Base-by-base conservation (phyloP, 2,329 filamentous ascomycete species). In the Dactylellina drechsleri region DNA sequence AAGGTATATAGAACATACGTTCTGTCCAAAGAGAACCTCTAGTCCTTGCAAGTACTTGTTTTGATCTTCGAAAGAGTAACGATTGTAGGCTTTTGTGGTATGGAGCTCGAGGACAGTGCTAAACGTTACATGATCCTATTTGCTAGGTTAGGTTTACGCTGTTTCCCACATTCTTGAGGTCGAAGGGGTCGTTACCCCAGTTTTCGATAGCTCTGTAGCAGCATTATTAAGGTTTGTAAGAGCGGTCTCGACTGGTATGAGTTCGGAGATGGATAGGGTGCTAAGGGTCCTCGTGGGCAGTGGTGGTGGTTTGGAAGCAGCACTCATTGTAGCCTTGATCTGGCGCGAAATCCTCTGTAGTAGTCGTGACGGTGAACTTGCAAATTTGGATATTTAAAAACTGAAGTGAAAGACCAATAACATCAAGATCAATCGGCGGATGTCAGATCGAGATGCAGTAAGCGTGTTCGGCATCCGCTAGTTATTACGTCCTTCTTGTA, bases 21-120 rank as follows among this genome's bases (percentile, higher is more conserved):
- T 66, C 62, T 74, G 52, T 40, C 61, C 52, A 47, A 74, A 64
- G 20, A 74, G 64, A 13, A 67, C 70, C 15, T 74, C 70, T 45
- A 74, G 12, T 41, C 62, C 64, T 31, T 74, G 70, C 8, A 74
- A 57, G 43, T 66, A 41, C 28, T 62, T 67, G 40, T 67, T 49
- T 41, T 74, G 70, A 10, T 74, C 70, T 28, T 62, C 70, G 58
- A 74, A 74, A 16, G 56, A 62, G 62, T 74, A 74, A 50, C 62
- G 62, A 28, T 74, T 74, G 70, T 67, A 74, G 2, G 70, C 70
- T 12, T 56, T 67, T 1, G 70, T 67, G 16, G 70, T 58, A 26
- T 74, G 70, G 6, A 74, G 56, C 26, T 74, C 70, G 28, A 74
- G 62, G 15, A 74, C 41, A 13, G 70, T 74, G 31, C 62, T 74